Evolutionary conservation across 768 basidiomycete genomes (phyloP).

Genomic region (Boletales sp.): DNA sequence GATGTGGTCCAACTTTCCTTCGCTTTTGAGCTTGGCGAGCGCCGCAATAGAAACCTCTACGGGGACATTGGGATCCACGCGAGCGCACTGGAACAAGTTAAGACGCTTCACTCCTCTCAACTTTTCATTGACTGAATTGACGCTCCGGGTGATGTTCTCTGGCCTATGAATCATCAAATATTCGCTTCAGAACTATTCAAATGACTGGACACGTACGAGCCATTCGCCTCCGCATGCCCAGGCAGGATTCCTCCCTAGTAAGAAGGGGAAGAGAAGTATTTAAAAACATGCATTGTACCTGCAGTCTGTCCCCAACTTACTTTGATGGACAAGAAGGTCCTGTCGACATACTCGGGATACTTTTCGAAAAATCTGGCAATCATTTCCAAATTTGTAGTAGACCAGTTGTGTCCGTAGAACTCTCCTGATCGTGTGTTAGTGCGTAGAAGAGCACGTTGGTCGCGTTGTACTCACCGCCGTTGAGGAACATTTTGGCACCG

Average conservation of each 20-base stretch:
- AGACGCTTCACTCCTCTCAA: conserved; percentile 52
- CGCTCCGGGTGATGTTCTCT: conserved; percentile 46
- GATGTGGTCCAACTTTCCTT: conserved; percentile 45
- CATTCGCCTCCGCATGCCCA: conserved; percentile 13
- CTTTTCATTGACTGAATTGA: conserved; percentile 39
- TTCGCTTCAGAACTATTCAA: too few species aligned
- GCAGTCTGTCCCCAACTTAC: conserved; percentile 4
- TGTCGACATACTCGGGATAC: conserved; percentile 34
- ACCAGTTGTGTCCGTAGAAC: conserved; percentile 50
- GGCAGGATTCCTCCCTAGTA: conserved; percentile 35
- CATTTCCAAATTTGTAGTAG: conserved; percentile 45
- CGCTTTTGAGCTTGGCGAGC: conserved; percentile 36
- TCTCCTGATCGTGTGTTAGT: conserved; percentile 34
- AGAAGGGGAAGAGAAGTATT: background rate
- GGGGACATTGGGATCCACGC: conserved; percentile 40
- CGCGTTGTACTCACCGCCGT: conserved; percentile 38
- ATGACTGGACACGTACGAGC: conserved; percentile 25
- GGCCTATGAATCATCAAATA: conserved; percentile 3
- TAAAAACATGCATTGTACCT: too few species aligned
- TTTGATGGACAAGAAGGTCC: conserved; percentile 34
- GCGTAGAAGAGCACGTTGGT: background rate
- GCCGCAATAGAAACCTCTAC: conserved; percentile 46
- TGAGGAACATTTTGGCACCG: conserved; percentile 47
- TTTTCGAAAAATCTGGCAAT: conserved; percentile 46
- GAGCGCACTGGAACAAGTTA: conserved; percentile 57